These are phyloP conservation scores for Talaromyces ruber DNA, from an alignment of 495 filamentous ascomycete genomes.

Conservation along the genomic window DNA sequence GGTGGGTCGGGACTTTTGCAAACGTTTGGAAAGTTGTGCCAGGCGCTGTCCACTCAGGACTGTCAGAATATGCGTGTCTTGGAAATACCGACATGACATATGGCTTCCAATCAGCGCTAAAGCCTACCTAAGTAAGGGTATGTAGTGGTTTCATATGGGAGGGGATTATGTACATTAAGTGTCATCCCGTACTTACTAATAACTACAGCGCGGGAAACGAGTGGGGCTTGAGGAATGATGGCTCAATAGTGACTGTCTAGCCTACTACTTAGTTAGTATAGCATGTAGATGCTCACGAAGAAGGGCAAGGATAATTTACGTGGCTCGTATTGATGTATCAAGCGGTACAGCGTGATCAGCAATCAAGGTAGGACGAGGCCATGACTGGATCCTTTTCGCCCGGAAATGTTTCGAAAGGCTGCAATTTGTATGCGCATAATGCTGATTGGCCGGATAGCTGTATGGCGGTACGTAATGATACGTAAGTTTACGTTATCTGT, in stretches of 20 bases:
- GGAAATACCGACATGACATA: neutral
- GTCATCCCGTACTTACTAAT: neutral
- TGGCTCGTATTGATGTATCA: neutral
- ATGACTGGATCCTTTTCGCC: neutral
- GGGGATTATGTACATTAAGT: neutral
- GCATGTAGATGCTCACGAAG: neutral
- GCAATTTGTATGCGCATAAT: neutral
- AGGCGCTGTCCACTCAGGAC: neutral
- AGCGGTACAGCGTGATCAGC: neutral
- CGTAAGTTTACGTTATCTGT: neutral
- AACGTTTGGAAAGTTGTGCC: neutral
- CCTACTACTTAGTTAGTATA: too few species aligned
- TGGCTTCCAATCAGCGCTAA: neutral
- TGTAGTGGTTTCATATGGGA: neutral
- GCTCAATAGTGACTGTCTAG: neutral
- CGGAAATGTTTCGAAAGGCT: neutral
- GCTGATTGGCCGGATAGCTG: neutral
- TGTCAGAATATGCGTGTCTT: neutral
- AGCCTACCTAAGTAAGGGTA: too few species aligned
- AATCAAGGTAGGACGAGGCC: neutral
- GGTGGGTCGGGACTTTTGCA: neutral
- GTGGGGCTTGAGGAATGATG: neutral
- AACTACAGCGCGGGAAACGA: neutral
- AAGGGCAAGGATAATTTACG: neutral
- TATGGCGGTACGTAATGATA: neutral